A percentile compares a stretch with the other conserved stretches of the same genome.
Conservation (phyloP, 768 basidiomycete genomes). For the Pluteus cervinus region DNA sequence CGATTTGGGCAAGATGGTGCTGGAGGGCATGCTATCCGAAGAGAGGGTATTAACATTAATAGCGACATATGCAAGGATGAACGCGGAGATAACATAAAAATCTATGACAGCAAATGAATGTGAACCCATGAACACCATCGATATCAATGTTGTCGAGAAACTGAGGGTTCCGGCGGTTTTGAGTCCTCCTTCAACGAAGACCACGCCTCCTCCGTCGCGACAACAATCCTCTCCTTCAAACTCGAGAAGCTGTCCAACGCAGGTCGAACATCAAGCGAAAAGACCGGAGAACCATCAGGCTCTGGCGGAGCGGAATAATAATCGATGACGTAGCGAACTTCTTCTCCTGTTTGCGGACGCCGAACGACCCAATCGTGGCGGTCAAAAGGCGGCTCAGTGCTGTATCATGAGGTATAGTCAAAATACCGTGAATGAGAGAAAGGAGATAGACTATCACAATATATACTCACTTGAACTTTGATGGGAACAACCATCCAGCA, state of each 20-base stretch:
- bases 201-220: constrained; percentile 70
- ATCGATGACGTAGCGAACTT: constrained; percentile 95
- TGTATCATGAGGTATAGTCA: constrained; percentile 21
- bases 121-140: too few relatives aligned
- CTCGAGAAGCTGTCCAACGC: constrained; percentile 84
- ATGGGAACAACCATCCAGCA: constrained; percentile 86
- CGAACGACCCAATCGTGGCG: constrained; percentile 97
- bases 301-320: constrained; percentile 94
- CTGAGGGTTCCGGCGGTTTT: too few relatives aligned
- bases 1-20: too few relatives aligned
- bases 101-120: too few relatives aligned
- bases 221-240: constrained; percentile 64
- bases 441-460: too few relatives aligned
- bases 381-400: constrained; percentile 91
- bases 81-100: too few relatives aligned
- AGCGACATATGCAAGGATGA: too few relatives aligned
- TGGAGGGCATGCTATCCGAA: too few relatives aligned
- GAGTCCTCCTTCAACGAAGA: too few relatives aligned
- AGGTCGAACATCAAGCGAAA: constrained; percentile 92
- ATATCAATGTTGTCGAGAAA: too few relatives aligned
- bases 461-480: constrained; percentile 74
- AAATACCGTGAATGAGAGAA: neutral
- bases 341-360: constrained; percentile 69
- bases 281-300: constrained; percentile 88
- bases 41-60: too few relatives aligned